Conservation (phyloP, 148 eudicot species). For the Vaccinium corymbosum region DNA sequence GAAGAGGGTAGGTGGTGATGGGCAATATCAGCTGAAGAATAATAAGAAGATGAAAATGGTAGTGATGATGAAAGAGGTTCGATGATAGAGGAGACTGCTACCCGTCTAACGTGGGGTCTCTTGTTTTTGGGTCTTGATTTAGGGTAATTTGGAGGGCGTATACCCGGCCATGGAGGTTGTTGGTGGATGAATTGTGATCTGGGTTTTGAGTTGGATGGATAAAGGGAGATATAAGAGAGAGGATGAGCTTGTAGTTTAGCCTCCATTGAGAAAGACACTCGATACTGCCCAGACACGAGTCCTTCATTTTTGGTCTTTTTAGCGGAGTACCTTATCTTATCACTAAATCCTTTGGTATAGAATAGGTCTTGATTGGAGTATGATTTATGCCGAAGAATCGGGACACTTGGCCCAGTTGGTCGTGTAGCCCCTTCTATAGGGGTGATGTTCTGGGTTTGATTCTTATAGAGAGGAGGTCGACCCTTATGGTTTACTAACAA, state of each 20-base stretch:
- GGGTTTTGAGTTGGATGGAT: neutral
- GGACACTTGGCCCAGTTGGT: no score
- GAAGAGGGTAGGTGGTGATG: constrained; percentile 12
- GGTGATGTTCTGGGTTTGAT: no score
- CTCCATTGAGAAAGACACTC: neutral
- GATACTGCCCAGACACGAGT: neutral
- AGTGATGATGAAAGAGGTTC: neutral
- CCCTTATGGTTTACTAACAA: no score
- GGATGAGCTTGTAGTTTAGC: neutral
- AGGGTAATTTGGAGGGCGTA: neutral
- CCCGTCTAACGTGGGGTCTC: neutral
- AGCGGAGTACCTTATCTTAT: neutral
- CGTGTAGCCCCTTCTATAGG: no score
- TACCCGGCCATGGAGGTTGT: neutral
- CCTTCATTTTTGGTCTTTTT: neutral
- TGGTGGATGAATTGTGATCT: neutral
- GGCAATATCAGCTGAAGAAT: neutral
- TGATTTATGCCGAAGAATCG: neutral
- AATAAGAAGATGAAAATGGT: neutral
- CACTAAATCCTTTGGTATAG: neutral
- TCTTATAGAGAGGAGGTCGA: no score
- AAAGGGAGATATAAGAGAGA: neutral
- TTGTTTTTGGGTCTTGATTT: neutral
- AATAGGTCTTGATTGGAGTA: neutral
- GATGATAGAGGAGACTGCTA: constrained; percentile 29